Evolutionary conservation across 139 green algal genomes (phyloP).

Genomic region (Tetraselmis striata): DNA sequence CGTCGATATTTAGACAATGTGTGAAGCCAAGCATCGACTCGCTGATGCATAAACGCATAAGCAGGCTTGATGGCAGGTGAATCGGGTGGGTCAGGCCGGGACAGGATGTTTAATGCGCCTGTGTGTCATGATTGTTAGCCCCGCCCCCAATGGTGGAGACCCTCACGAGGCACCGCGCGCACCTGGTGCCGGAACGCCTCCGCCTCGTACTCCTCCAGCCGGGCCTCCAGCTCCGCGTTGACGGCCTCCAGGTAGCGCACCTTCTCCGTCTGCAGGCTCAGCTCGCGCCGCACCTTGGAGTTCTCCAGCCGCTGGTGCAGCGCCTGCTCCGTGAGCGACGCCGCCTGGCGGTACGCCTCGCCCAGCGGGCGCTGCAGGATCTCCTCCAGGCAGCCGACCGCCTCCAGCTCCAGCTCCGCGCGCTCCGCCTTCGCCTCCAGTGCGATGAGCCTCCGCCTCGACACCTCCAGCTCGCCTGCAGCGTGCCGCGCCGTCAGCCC

Average conservation of each 20-base stretch:
- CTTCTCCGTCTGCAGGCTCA: constrained; percentile 49
- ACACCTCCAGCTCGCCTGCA: constrained; percentile 26
- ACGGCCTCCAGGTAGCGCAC: constrained; percentile 49
- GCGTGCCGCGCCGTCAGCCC: no score
- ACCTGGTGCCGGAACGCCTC: constrained; percentile 34
- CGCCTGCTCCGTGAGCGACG: constrained; percentile 31
- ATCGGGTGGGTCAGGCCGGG: no score
- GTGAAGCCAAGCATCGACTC: no score
- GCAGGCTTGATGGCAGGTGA: no score
- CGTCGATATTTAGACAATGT: no score
- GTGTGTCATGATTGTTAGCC: no score
- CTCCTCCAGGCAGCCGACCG: background rate
- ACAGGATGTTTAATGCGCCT: no score
- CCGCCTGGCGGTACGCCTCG: constrained; percentile 7
- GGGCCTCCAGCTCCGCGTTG: constrained; percentile 53
- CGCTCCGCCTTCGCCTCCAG: constrained; percentile 26
- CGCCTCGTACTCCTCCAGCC: constrained; percentile 45
- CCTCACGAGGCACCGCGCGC: no score
- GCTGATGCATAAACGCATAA: no score
- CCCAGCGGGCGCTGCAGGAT: background rate
- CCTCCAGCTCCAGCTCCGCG: constrained; percentile 30
- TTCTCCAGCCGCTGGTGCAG: constrained; percentile 40
- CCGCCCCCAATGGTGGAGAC: no score
- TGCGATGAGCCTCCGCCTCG: constrained; percentile 16
- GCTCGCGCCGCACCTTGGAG: constrained; percentile 29